phyloP scores from a whole-genome alignment of 306 rosid genomes.

The Canavalia ensiformis region DNA sequence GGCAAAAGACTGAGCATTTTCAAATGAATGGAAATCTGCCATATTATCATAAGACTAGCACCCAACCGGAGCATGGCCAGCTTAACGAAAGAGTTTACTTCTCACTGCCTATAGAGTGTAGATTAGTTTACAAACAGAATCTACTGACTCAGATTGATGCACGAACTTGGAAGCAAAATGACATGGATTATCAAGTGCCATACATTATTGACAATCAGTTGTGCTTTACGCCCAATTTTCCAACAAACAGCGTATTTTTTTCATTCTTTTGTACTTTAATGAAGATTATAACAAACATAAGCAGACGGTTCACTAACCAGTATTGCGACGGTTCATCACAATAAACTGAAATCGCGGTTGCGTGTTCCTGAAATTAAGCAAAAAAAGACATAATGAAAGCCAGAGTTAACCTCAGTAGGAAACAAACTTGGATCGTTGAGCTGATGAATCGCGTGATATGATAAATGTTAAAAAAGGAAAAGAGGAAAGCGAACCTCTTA shows the following conservation, averaged over 20 bases:
- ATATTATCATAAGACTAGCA: neutral
- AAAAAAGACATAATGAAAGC: neutral
- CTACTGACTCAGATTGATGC: conserved; percentile 1
- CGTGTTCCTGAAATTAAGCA: conserved; percentile 59
- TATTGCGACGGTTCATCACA: conserved; percentile 73
- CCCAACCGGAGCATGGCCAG: neutral
- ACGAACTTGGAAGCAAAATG: too few species aligned
- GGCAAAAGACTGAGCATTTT: neutral
- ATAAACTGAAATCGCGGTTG: conserved; percentile 73
- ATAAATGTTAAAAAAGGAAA: too few species aligned
- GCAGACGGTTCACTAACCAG: conserved; percentile 55
- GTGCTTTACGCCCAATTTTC: neutral
- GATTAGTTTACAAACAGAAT: conserved; percentile 15
- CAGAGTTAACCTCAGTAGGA: conserved; percentile 2
- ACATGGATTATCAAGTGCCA: neutral
- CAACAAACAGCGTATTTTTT: neutral
- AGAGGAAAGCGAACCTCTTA: conserved; percentile 50
- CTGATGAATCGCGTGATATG: neutral
- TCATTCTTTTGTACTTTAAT: neutral
- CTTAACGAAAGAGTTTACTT: neutral
- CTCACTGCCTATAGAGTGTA: neutral
- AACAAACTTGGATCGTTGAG: neutral
- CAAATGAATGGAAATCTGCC: neutral
- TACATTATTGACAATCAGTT: conserved; percentile 3
- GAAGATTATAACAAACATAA: conserved; percentile 6